These are phyloP conservation scores for Aleurites moluccanus DNA, from an alignment of 441 rosid genomes.

Conservation along the genomic window DNA sequence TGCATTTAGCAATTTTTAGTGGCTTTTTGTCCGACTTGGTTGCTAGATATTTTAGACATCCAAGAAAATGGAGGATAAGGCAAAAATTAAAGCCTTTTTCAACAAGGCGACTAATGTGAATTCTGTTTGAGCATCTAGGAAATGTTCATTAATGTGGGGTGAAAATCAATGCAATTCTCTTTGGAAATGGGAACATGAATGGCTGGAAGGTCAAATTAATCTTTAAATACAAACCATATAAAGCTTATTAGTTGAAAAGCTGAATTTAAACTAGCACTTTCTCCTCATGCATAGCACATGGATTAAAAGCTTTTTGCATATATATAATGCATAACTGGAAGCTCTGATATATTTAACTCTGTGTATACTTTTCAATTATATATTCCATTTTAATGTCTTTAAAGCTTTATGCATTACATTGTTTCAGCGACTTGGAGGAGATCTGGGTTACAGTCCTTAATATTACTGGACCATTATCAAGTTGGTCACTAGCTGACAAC, in stretches of 20 bases:
- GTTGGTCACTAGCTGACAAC: constrained; percentile 90
- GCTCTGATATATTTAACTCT: not conserved
- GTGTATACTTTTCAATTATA: not conserved
- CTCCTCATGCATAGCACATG: not conserved
- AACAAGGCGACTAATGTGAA: not conserved
- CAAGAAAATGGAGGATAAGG: not conserved
- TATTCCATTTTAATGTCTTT: not conserved
- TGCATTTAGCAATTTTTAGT: not conserved
- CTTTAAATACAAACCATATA: not conserved
- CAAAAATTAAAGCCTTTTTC: not conserved
- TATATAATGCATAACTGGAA: not conserved
- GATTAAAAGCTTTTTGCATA: not conserved
- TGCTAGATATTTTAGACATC: not conserved
- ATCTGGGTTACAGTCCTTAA: constrained; percentile 94
- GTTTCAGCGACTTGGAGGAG: constrained; percentile 78
- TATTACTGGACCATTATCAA: constrained; percentile 86
- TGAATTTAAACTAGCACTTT: not conserved
- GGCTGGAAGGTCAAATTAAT: not conserved
- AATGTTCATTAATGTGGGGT: no score
- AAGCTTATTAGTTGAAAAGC: not conserved
- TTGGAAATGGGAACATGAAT: not conserved
- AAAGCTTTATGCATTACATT: constrained; percentile 13
- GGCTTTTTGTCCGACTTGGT: not conserved
- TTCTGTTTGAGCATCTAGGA: not conserved
- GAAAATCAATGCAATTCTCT: not conserved